A percentile compares a stretch with the other conserved stretches of the same genome.
phyloP scores from a whole-genome alignment of 176 grass and related monocot species.

The Oryza australiensis region DNA sequence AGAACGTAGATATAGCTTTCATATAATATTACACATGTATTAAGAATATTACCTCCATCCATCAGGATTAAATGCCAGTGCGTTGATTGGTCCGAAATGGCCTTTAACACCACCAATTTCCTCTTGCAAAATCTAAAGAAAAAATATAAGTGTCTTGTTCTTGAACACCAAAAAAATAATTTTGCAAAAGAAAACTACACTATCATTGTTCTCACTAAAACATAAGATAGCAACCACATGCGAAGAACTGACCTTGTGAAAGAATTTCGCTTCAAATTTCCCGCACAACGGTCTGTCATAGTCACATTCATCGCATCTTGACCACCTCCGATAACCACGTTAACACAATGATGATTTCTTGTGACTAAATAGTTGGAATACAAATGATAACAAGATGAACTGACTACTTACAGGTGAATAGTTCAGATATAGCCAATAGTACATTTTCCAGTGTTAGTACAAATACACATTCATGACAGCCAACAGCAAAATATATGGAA shows the following conservation, averaged over 20 bases:
- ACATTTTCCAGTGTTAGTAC: neutral
- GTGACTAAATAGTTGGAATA: neutral
- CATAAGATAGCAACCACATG: neutral
- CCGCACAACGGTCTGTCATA: constrained; percentile 71
- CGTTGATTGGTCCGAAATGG: constrained; percentile 91
- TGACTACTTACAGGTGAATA: neutral
- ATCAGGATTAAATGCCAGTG: constrained; percentile 86
- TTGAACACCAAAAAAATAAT: neutral
- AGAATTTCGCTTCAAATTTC: constrained; percentile 97
- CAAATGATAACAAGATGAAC: neutral
- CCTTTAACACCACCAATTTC: constrained; percentile 96
- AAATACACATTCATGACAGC: neutral
- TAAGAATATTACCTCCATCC: constrained; percentile 63
- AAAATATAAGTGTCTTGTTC: neutral
- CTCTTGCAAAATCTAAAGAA: constrained; percentile 75
- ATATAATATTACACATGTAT: neutral
- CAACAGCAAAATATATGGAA: neutral
- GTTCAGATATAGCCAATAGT: neutral
- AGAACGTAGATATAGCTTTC: neutral
- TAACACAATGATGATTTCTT: constrained; percentile 11
- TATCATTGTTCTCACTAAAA: neutral
- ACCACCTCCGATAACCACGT: constrained; percentile 88
- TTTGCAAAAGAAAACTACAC: neutral
- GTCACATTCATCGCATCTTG: constrained; percentile 85
- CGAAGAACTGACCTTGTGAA: constrained; percentile 55